Base-by-base conservation (phyloP, 805 yeast genomes). In the Ogataea chonburiensis region DNA sequence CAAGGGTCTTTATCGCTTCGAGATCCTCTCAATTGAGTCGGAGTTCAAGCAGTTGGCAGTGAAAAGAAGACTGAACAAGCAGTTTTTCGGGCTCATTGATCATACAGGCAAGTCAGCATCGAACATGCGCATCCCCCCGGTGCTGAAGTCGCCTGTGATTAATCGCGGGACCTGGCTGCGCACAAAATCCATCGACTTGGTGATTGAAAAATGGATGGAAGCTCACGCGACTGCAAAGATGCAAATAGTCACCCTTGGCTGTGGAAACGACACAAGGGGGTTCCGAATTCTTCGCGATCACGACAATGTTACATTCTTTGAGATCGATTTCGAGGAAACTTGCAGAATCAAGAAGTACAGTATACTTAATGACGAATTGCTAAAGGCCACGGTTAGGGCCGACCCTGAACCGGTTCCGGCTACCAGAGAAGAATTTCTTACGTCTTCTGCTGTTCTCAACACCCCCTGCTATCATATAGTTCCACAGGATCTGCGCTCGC, bases 221-320 rank as follows among this genome's bases (percentile, higher is more conserved):
- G 44, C 45, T 3, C 54, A 63, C 38, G n/a, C 27, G 2, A 38
- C 30, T 3, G 37, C 42, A 11, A 26, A 45, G 5, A 59, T 74
- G 29, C 81, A 82, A 52, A 70, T 84, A 11, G 61, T 85, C 1
- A 81, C 87, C 1, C 53, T 84, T n/a, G 94, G 94, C 0, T 81
- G 89, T 2, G 94, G 94, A 5, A 80, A 86, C 11, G 94, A 85
- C 50, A 81, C 93, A 0, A 55, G 91, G 35, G 70, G 73, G 11
- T 82, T 84, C 53, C 56, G 66, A 7, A 42, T 77, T 11, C 55
- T 83, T 25, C 52, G 61, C 5, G 29, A 56, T 5, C 34, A 61
- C 30, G 40, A 49, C 3, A 45, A 50, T 24, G 44, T 80, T 21
- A 50, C 48, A 2, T 77, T 78, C 48, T 66, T 71, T 42, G 94